These are phyloP conservation scores for Platanthera guangdongensis DNA, from an alignment of 106 monocot species.

Conservation along the genomic window DNA sequence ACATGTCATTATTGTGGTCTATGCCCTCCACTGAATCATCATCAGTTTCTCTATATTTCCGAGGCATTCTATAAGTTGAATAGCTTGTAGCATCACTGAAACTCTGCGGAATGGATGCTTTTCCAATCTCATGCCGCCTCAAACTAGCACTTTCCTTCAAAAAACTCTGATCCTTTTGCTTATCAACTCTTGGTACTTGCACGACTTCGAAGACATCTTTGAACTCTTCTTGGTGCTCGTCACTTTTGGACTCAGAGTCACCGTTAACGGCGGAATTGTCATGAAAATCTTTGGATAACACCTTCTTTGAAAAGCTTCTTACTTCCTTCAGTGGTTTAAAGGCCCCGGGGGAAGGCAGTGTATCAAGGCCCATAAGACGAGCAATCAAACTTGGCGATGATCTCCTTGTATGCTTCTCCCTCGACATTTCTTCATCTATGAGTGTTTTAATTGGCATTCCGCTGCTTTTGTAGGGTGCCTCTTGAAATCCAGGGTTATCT, in stretches of 20 bases:
- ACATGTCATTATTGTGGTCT: conserved; percentile 41
- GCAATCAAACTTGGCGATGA: conserved; percentile 58
- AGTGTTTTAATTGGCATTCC: conserved; percentile 29
- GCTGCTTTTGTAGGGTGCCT: conserved; percentile 24
- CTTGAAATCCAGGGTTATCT: conserved; percentile 18
- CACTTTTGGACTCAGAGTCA: conserved; percentile 4
- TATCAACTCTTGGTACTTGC: conserved; percentile 37
- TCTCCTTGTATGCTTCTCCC: conserved; percentile 26
- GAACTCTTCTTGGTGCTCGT: conserved; percentile 48
- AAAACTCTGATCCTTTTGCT: conserved; percentile 11
- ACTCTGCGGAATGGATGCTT: conserved; percentile 34
- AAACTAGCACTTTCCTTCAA: conserved; percentile 12
- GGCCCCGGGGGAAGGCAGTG: conserved; percentile 34
- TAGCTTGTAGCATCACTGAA: conserved; percentile 35
- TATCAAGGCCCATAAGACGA: conserved; percentile 74
- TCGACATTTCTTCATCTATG: conserved; percentile 37
- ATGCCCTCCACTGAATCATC: conserved; percentile 54
- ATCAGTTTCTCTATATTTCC: conserved; percentile 32
- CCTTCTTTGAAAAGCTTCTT: conserved; percentile 5
- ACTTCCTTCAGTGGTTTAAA: conserved; percentile 23
- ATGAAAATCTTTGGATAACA: conserved; percentile 15
- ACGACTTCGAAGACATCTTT: conserved; percentile 86
- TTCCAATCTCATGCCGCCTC: conserved; percentile 21
- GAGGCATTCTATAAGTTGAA: conserved; percentile 36
- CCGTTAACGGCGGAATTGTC: conserved; percentile 19